Conservation (phyloP, 164 flowering plant genomes). For the Berberis vulgaris region DNA sequence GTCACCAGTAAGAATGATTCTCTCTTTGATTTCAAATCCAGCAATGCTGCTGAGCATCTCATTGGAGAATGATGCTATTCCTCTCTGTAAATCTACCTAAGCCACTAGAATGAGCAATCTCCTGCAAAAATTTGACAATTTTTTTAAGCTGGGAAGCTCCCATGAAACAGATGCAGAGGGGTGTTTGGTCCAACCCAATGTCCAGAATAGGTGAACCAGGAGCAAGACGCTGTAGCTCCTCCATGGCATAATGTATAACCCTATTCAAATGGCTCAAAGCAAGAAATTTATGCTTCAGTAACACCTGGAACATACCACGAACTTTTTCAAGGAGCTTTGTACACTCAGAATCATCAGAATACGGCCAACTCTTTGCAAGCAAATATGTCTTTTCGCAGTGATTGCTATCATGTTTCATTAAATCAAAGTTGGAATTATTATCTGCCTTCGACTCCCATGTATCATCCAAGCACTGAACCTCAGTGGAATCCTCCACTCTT, state of each 20-base stretch:
- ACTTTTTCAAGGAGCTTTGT: constrained; percentile 70
- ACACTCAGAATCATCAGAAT: constrained; percentile 75
- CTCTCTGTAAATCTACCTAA: constrained; percentile 58
- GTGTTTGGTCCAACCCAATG: constrained; percentile 63
- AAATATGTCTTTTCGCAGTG: constrained; percentile 21
- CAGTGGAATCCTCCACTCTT: constrained; percentile 23
- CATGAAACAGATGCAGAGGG: constrained; percentile 81
- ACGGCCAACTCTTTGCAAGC: constrained; percentile 51
- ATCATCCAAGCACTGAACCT: constrained; percentile 27
- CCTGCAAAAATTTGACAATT: constrained; percentile 80
- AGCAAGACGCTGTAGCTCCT: constrained; percentile 59
- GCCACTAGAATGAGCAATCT: constrained; percentile 64
- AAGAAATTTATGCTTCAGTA: constrained; percentile 62
- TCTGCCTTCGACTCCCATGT: constrained; percentile 20
- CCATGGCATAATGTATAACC: constrained; percentile 72
- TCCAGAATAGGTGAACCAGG: constrained; percentile 50
- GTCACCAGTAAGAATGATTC: constrained; percentile 49
- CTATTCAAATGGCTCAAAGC: constrained; percentile 72
- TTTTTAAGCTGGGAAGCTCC: constrained; percentile 67
- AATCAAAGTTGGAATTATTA: constrained; percentile 18
- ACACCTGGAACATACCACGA: constrained; percentile 50
- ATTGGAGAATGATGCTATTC: constrained; percentile 22
- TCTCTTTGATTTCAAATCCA: constrained; percentile 43
- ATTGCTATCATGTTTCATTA: constrained; percentile 36
- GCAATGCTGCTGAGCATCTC: constrained; percentile 26